These are phyloP conservation scores for Articulospora tetracladia DNA, from an alignment of 495 filamentous ascomycete species.

Conservation along the genomic window DNA sequence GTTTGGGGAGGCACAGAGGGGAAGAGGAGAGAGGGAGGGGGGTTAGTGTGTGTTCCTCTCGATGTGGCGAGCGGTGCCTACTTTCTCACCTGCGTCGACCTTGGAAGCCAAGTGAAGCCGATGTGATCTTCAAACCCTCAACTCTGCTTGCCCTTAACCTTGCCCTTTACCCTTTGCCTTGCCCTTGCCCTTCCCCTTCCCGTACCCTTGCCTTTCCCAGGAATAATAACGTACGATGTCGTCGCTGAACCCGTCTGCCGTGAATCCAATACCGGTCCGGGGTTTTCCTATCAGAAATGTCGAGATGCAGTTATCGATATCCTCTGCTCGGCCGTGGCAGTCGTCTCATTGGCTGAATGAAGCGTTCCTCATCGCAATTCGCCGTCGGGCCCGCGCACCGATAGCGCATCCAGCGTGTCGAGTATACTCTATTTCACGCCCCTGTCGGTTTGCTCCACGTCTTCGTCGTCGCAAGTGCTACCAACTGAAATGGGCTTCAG, in stretches of 20 bases:
- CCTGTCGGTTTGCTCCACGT: not conserved
- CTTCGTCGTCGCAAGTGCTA: not conserved
- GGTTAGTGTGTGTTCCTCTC: not conserved
- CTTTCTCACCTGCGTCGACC: not conserved
- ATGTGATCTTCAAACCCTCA: not conserved
- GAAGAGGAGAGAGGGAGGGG: too few relatives aligned
- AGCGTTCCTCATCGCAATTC: not conserved
- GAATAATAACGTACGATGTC: not conserved
- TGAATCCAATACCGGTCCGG: not conserved
- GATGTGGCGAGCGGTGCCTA: not conserved
- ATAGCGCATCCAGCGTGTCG: not conserved
- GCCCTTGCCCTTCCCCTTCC: not conserved
- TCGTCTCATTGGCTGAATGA: not conserved
- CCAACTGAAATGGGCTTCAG: not conserved
- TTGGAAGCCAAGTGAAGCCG: not conserved
- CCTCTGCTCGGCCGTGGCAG: not conserved
- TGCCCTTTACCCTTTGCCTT: too few relatives aligned
- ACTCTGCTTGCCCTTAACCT: too few relatives aligned
- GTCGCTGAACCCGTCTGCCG: not conserved
- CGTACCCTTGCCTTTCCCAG: not conserved
- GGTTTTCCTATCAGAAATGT: not conserved
- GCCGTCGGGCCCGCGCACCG: slow-evolving; percentile 1
- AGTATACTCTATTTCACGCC: not conserved
- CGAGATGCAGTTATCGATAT: not conserved
- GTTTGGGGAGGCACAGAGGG: not conserved